Evolutionary conservation across 2,329 filamentous ascomycete genomes (phyloP), one percentile per base, ranked within the genome.

Genomic region (Sporothrix mexicana): DNA sequence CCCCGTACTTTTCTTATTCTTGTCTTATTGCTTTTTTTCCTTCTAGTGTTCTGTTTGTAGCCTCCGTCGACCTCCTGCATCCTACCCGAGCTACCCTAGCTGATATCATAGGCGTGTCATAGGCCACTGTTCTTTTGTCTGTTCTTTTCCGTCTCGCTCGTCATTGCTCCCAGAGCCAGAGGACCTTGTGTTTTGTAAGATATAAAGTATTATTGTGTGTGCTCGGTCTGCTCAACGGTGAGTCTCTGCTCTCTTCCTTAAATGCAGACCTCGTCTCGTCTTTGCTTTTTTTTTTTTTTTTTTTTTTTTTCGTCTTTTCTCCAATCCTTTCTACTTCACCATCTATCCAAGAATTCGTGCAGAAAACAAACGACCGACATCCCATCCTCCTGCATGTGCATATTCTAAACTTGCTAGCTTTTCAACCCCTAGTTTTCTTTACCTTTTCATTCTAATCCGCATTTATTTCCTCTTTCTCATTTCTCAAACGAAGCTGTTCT

Each of bases 381-480:
- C 25, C 13, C 45, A 10, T n/a, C 15, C n/a, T 12, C 61, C 61
- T 66, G 41, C 61, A 66, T 66, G 41, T 36, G 55, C 41, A 43
- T 62, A 15, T 41, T 36, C 30, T n/a, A 45, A 47, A 66, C 41
- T 66, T 66, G 41, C 61, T 43, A 47, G 61, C 25, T 66, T 66
- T 66, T 43, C 10, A 66, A 15, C 61, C 61, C 36, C 47, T 25
- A 45, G 36, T 45, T 20, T 45, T 41, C 30, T 20, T 45, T 43
- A 2, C 57, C 20, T 15, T 47, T 2, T 3, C 30, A 36, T 36
- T 36, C 30, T 36, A 36, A 36, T 36, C 30, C 30, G 7, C 30
- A 7, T 36, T 36, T 36, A 2, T n/a, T 36, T 17, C 3, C 9
- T 61, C 30, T 61, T 17, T 17, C 0, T 36, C 55, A 36, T 61